Evolutionary conservation across 331 rosid species (phyloP).

Genomic region (Cucumis variabilis): DNA sequence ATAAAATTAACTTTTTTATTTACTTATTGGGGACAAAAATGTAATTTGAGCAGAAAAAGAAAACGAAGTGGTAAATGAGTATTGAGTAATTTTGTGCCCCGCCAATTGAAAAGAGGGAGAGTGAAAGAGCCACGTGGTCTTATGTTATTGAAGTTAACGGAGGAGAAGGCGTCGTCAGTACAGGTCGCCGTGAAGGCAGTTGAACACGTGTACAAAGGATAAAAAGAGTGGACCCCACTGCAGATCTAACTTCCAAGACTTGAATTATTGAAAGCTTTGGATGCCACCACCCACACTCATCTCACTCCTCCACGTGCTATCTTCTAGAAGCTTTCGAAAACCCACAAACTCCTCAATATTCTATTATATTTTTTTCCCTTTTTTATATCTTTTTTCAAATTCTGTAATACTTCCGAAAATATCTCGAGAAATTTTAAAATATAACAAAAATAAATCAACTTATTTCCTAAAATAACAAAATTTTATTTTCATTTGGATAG

Average conservation of each 20-base stretch:
- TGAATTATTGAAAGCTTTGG: not conserved
- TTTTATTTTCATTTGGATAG: too few species aligned
- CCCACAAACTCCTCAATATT: not conserved
- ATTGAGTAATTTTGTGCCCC: not conserved
- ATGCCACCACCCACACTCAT: not conserved
- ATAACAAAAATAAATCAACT: too few species aligned
- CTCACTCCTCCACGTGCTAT: not conserved
- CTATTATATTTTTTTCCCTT: not conserved
- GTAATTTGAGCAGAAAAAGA: not conserved
- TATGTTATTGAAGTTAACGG: not conserved
- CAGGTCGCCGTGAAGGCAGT: not conserved
- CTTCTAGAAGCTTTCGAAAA: not conserved
- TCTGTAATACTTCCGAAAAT: too few species aligned
- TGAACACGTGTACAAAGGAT: not conserved
- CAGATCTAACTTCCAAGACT: not conserved
- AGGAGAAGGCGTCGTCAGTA: constrained; percentile 1
- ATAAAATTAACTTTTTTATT: too few species aligned
- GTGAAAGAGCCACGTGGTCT: constrained; percentile 3
- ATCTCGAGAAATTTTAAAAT: too few species aligned
- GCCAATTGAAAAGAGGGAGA: not conserved
- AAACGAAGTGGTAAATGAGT: not conserved
- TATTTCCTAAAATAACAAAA: too few species aligned
- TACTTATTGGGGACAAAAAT: not conserved
- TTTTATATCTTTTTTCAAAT: too few species aligned
- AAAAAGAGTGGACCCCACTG: not conserved